These are phyloP conservation scores for Myriosclerotinia curreyana DNA, from an alignment of 2,329 filamentous ascomycete genomes.

Conservation along the genomic window DNA sequence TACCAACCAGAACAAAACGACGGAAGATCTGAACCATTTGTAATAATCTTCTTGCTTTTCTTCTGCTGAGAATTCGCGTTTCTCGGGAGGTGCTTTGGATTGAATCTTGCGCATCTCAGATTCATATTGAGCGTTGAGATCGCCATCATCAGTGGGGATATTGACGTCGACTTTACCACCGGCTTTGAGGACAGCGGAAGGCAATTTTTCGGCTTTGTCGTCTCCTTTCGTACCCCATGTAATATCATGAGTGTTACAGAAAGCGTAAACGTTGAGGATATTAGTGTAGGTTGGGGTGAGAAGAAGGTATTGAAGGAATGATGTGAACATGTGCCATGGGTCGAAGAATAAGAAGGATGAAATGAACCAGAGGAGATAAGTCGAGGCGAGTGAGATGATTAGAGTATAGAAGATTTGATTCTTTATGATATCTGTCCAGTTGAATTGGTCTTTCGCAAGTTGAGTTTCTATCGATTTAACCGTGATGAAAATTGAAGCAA, in stretches of 20 bases:
- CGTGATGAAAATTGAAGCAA: slow-evolving; percentile 91
- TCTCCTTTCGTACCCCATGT: slow-evolving; percentile 99
- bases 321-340: slow-evolving; percentile 99
- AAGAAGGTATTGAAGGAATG: slow-evolving; percentile 84
- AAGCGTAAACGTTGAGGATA: slow-evolving; percentile 95
- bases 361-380: slow-evolving; percentile 89
- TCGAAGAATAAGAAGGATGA: slow-evolving; percentile 97
- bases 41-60: slow-evolving; percentile 98
- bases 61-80: slow-evolving; percentile 54
- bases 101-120: slow-evolving; percentile 73
- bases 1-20: slow-evolving; percentile 95
- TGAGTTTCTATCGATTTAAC: slow-evolving; percentile 79
- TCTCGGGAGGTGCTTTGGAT: slow-evolving; percentile 70
- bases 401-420: slow-evolving; percentile 94
- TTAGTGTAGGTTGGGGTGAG: slow-evolving; percentile 93
- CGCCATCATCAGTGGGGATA: slow-evolving; percentile 83
- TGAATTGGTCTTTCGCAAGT: slow-evolving; percentile 61
- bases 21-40: slow-evolving; percentile 87
- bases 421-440: slow-evolving; percentile 62
- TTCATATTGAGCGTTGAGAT: slow-evolving; percentile 94
- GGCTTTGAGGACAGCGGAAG: slow-evolving; percentile 84
- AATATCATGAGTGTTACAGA: slow-evolving; percentile 98
- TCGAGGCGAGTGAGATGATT: slow-evolving; percentile 84
- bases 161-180: slow-evolving; percentile 92
- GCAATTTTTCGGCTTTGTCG: slow-evolving; percentile 90